Evolutionary conservation across 495 filamentous ascomycete genomes (phyloP), one percentile per base, ranked within the genome.

Genomic region (Xylaria venustula): DNA sequence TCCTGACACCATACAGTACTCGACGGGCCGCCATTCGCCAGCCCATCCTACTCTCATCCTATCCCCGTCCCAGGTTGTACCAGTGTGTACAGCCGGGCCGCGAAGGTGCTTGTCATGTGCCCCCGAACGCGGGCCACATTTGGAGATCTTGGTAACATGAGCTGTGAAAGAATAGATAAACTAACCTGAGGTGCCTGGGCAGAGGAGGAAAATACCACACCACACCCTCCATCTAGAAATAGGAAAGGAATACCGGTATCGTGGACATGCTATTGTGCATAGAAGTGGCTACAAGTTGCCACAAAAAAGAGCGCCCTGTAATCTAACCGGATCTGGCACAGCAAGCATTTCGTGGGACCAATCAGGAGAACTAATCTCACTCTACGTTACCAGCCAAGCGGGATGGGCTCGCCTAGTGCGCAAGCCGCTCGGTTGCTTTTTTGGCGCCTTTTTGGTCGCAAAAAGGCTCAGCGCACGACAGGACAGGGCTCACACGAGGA

Each of bases 51-150:
- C 36, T 4, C 30, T 5, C 5, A 34, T 11, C 30, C 30, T 34
- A 11, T 34, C 5, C 30, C 5, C 30, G 5, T 34, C n/a, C n/a
- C n/a, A n/a, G n/a, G n/a, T 34, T 34, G 30, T 34, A n/a, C n/a
- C n/a, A n/a, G 30, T 5, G 30, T 34, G 30, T 34, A 34, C 51
- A 62, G 20, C 56, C 44, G 56, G 56, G 46, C 56, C 56, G 46
- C 56, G 34, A 59, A 41, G 22, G 26, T 58, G 56, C 56, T 34
- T 30, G 56, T 59, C 56, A 51, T 59, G 56, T 59, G 56, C 46
- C n/a, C 45, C 53, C 23, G 41, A 23, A 40, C 46, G n/a, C 36
- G 56, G 28, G 30, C 56, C 22, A 28, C 46, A 32, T 34, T 45
- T 59, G 56, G 46, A 42, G 36, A 32, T 19, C 26, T 58, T 44